Evolutionary conservation across 2,329 filamentous ascomycete species (phyloP).

Genomic region (Falciphora oryzae): DNA sequence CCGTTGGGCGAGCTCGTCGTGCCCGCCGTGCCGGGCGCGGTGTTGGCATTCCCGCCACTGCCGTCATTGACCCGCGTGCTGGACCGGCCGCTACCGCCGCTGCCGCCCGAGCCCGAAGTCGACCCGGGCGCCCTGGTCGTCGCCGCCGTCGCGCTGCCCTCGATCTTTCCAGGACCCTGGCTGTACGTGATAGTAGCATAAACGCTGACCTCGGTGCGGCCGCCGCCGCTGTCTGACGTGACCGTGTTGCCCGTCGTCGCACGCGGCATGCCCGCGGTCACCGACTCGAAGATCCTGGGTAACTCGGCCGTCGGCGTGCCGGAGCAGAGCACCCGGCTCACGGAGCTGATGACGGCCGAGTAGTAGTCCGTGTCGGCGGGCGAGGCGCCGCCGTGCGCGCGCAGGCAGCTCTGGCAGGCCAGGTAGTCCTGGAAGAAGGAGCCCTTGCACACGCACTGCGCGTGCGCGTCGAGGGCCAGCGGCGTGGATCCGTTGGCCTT

Average conservation of each 20-base stretch:
- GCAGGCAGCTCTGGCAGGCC: slow-evolving; percentile 35
- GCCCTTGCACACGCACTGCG: slow-evolving; percentile 33
- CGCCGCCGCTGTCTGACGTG: slow-evolving; percentile 18
- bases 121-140: slow-evolving; percentile 18
- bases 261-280: slow-evolving; percentile 19
- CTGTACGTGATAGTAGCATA: slow-evolving; percentile 32
- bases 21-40: background rate
- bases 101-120: background rate
- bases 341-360: slow-evolving; percentile 29
- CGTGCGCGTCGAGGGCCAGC: slow-evolving; percentile 22
- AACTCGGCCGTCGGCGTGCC: slow-evolving; percentile 30
- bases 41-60: too few relatives aligned
- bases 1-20: slow-evolving; percentile 4
- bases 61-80: too few relatives aligned
- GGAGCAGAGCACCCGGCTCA: slow-evolving; percentile 25
- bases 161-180: slow-evolving; percentile 33
- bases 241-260: slow-evolving; percentile 23
- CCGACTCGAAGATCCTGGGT: slow-evolving; percentile 27
- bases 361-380: slow-evolving; percentile 27
- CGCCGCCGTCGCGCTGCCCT: slow-evolving; percentile 31
- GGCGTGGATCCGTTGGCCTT: slow-evolving; percentile 25
- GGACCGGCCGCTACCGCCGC: too few relatives aligned
- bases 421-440: slow-evolving; percentile 36
- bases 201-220: slow-evolving; percentile 31
- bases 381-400: slow-evolving; percentile 31